These are phyloP conservation scores for Camellia japonica DNA, from an alignment of 148 eudicot genomes.

Conservation along the genomic window DNA sequence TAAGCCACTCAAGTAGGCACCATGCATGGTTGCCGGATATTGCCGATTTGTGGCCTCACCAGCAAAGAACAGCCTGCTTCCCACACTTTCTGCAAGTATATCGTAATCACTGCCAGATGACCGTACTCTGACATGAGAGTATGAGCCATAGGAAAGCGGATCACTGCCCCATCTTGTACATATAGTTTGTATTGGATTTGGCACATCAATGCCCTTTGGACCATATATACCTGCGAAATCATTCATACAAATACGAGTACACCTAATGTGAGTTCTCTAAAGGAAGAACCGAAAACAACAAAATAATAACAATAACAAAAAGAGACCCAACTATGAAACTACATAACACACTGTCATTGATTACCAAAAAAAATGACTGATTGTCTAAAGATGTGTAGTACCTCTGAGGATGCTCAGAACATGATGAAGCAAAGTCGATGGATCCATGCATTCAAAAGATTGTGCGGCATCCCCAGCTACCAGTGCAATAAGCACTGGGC, in stretches of 20 bases:
- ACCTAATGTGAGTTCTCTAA: slow-evolving; percentile 7
- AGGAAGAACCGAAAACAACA: not conserved
- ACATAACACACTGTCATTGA: not conserved
- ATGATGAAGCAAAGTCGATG: slow-evolving; percentile 60
- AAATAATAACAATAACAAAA: not conserved
- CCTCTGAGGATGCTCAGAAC: slow-evolving; percentile 82
- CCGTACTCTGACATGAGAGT: slow-evolving; percentile 75
- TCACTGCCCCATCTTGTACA: slow-evolving; percentile 93
- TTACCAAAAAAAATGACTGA: not conserved
- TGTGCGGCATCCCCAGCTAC: slow-evolving; percentile 87
- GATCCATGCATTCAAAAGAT: slow-evolving; percentile 64
- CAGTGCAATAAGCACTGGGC: slow-evolving; percentile 75
- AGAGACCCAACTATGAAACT: not conserved
- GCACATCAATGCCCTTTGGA: slow-evolving; percentile 74
- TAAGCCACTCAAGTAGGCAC: slow-evolving; percentile 83
- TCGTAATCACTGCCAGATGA: slow-evolving; percentile 87
- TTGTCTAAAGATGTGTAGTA: slow-evolving; percentile 29
- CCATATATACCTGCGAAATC: slow-evolving; percentile 67
- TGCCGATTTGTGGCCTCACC: slow-evolving; percentile 86
- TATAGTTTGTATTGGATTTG: slow-evolving; percentile 71
- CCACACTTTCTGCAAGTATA: slow-evolving; percentile 72
- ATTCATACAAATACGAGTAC: slow-evolving; percentile 6
- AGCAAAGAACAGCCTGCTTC: slow-evolving; percentile 65
- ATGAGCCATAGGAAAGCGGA: slow-evolving; percentile 81
- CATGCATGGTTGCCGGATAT: slow-evolving; percentile 96